phyloP scores from a whole-genome alignment of 306 rosid species.

The Dryas alaskensis region DNA sequence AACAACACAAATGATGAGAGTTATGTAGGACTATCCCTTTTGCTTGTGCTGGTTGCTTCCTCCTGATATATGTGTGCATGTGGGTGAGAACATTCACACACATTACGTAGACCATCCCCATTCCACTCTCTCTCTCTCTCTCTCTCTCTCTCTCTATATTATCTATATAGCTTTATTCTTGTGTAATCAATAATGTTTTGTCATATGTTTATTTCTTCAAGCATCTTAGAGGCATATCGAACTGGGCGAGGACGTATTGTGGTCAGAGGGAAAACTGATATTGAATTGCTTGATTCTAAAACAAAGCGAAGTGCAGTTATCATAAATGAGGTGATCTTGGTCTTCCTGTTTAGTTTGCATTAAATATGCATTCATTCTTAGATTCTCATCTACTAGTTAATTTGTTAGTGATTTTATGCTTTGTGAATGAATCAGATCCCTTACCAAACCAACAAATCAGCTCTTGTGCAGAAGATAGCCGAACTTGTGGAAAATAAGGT shows the following conservation, averaged over 20 bases:
- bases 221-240: conserved; percentile 93
- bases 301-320: conserved; percentile 73
- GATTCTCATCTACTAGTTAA: conserved; percentile 14
- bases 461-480: conserved; percentile 93
- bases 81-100: not conserved
- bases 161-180: conserved; percentile 10
- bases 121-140: too few relatives aligned
- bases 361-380: conserved; percentile 19
- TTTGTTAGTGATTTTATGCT: conserved; percentile 10
- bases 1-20: not conserved
- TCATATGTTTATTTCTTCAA: conserved; percentile 39
- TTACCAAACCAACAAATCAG: conserved; percentile 87
- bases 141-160: too few relatives aligned
- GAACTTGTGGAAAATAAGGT: conserved; percentile 95
- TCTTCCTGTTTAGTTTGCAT: conserved; percentile 19
- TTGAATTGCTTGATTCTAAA: conserved; percentile 84
- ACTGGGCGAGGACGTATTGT: conserved; percentile 81
- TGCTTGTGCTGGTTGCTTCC: not conserved
- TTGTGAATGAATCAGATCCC: conserved; percentile 66
- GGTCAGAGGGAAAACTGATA: conserved; percentile 90
- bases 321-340: conserved; percentile 67
- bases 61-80: not conserved
- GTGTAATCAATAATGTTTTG: conserved; percentile 16
- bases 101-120: not conserved
- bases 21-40: not conserved